These are phyloP conservation scores for Globisporangium mamillatum DNA, from an alignment of 352 stramenopile species.

Conservation along the genomic window DNA sequence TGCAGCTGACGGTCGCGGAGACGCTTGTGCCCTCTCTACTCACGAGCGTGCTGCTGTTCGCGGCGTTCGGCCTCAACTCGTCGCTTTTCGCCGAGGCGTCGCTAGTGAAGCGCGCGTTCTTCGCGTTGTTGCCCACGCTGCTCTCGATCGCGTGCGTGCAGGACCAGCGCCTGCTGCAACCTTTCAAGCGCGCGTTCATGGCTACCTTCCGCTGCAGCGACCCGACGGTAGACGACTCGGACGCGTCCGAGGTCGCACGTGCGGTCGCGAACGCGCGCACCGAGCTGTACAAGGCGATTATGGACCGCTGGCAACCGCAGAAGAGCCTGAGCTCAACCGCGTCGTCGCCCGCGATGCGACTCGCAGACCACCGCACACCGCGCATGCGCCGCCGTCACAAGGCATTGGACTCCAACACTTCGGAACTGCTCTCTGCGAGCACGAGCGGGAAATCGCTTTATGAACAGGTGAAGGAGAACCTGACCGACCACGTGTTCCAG, in stretches of 20 bases:
- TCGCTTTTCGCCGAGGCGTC: constrained; percentile 19
- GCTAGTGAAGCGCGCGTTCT: constrained; percentile 41
- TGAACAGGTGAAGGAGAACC: constrained; percentile 52
- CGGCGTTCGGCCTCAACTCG: constrained; percentile 9
- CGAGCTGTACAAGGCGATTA: constrained; percentile 46
- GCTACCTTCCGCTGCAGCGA: constrained; percentile 10
- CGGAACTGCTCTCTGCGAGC: constrained; percentile 33
- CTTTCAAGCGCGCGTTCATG: constrained; percentile 29
- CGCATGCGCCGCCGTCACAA: constrained; percentile 1
- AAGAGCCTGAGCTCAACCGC: constrained; percentile 6
- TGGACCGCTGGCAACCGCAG: constrained; percentile 35
- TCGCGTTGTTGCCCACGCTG: constrained; percentile 48
- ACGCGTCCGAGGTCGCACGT: constrained; percentile 9
- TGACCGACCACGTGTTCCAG: constrained; percentile 57
- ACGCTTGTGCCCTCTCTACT: constrained; percentile 23
- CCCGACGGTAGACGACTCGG: constrained; percentile 16
- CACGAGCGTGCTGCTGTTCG: constrained; percentile 22
- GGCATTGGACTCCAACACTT: constrained; percentile 22
- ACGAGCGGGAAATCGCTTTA: constrained; percentile 63
- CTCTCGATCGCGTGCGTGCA: constrained; percentile 38
- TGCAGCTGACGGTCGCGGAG: constrained; percentile 12
- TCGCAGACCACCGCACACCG: constrained; percentile 10
- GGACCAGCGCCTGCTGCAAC: constrained; percentile 35
- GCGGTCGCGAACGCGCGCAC: constrained; percentile 22
- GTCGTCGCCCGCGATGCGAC: constrained; percentile 21